Conservation (phyloP, 164 flowering plant species). For the Liquidambar formosana region DNA sequence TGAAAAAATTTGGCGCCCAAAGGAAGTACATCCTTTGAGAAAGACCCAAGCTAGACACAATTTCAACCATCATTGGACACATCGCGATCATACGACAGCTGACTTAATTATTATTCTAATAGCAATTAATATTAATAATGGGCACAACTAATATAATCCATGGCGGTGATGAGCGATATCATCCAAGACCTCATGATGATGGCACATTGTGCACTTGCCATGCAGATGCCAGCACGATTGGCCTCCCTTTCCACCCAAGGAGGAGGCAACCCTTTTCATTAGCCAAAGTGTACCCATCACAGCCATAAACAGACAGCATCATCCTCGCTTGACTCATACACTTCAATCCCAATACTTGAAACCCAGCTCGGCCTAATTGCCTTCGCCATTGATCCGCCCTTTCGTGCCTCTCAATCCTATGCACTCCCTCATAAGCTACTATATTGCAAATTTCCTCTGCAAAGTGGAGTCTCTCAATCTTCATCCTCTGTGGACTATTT, state of each 20-base stretch:
- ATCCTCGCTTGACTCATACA: constrained; percentile 41
- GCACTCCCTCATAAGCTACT: constrained; percentile 47
- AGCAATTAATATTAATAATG: too few species aligned
- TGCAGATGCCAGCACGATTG: constrained; percentile 63
- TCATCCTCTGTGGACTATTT: constrained; percentile 44
- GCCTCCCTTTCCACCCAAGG: constrained; percentile 70
- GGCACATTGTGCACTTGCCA: constrained; percentile 39
- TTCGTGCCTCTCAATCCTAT: constrained; percentile 62
- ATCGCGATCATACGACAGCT: too few species aligned
- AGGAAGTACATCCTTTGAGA: too few species aligned
- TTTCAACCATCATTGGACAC: too few species aligned
- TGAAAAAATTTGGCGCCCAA: too few species aligned
- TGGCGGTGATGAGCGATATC: background rate
- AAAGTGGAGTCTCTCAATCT: constrained; percentile 48
- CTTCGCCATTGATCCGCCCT: constrained; percentile 64
- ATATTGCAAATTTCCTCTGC: constrained; percentile 58
- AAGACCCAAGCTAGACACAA: too few species aligned
- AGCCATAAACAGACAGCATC: constrained; percentile 53
- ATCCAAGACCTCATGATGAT: constrained; percentile 3
- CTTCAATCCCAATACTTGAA: constrained; percentile 43
- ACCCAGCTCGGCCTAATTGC: constrained; percentile 56
- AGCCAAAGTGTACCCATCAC: constrained; percentile 57
- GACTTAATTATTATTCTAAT: too few species aligned
- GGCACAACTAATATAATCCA: too few species aligned
- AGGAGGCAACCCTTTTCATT: constrained; percentile 57